phyloP scores from a whole-genome alignment of 371 early-diverging fungal genomes.

The Saksenaea vasiformis region DNA sequence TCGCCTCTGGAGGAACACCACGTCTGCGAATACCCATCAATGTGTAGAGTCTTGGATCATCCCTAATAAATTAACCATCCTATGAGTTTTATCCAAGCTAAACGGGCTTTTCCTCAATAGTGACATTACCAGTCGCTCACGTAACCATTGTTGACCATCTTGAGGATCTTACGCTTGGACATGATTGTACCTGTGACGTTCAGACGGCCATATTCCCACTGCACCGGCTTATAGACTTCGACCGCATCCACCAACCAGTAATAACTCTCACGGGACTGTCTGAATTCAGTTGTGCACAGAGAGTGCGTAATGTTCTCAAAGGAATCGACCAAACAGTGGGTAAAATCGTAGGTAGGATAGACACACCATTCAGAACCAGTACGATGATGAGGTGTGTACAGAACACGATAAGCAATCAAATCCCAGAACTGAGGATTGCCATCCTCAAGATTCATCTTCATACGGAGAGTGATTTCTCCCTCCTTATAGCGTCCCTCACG shows the following conservation, averaged over 20 bases:
- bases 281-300: slow-evolving; percentile 99
- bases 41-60: slow-evolving; percentile 99
- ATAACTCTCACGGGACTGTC: slow-evolving; percentile 94
- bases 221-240: slow-evolving; percentile 99
- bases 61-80: slow-evolving; percentile 39
- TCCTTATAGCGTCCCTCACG: slow-evolving; percentile 95
- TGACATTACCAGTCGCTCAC: slow-evolving; percentile 77
- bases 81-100: background rate
- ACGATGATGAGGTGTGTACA: slow-evolving; percentile 91
- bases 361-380: slow-evolving; percentile 96
- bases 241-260: slow-evolving; percentile 99
- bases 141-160: slow-evolving; percentile 82
- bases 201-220: slow-evolving; percentile 99
- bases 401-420: slow-evolving; percentile 96
- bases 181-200: slow-evolving; percentile 96
- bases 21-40: slow-evolving; percentile 96
- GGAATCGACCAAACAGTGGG: slow-evolving; percentile 99
- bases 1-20: slow-evolving; percentile 98
- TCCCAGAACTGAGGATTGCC: slow-evolving; percentile 99
- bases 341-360: slow-evolving; percentile 99
- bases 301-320: slow-evolving; percentile 99
- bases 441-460: slow-evolving; percentile 98
- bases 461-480: slow-evolving; percentile 93
- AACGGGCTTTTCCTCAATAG: too few relatives aligned
- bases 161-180: slow-evolving; percentile 97